These are phyloP conservation scores for Alternaria burnsii DNA, from an alignment of 2,329 filamentous ascomycete species.

Conservation along the genomic window DNA sequence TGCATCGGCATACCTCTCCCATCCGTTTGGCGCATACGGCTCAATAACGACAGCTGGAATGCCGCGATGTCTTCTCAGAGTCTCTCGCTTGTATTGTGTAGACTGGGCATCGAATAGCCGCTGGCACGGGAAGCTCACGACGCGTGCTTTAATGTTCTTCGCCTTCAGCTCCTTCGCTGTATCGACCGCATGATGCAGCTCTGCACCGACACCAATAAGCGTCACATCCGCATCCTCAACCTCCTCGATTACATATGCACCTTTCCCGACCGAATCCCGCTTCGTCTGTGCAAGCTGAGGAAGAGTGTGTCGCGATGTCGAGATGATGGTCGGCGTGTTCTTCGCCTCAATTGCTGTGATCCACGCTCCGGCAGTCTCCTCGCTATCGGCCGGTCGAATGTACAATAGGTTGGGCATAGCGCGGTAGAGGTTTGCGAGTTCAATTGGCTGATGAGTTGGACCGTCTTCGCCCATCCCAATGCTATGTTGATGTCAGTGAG, in stretches of 20 bases:
- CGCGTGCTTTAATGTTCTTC: conserved; percentile 54
- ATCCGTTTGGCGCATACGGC: conserved; percentile 65
- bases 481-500: conserved; percentile 24
- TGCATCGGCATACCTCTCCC: conserved; percentile 69
- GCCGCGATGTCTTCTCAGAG: conserved; percentile 53
- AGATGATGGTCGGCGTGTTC: conserved; percentile 58
- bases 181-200: conserved; percentile 58
- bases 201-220: conserved; percentile 54
- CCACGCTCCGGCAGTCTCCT: conserved; percentile 66
- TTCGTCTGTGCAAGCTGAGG: conserved; percentile 47
- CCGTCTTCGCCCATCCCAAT: conserved; percentile 65
- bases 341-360: conserved; percentile 55
- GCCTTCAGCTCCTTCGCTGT: conserved; percentile 52
- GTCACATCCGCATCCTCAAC: conserved; percentile 55
- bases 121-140: conserved; percentile 62
- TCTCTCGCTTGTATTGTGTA: conserved; percentile 56
- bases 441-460: conserved; percentile 70
- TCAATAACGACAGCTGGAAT: conserved; percentile 67
- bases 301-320: conserved; percentile 57
- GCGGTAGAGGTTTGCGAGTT: conserved; percentile 64
- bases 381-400: conserved; percentile 66
- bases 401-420: conserved; percentile 70
- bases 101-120: conserved; percentile 60
- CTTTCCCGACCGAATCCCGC: conserved; percentile 54
- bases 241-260: conserved; percentile 60